Evolutionary conservation across 768 basidiomycete genomes (phyloP).

Genomic region (Favolaschia claudopus): DNA sequence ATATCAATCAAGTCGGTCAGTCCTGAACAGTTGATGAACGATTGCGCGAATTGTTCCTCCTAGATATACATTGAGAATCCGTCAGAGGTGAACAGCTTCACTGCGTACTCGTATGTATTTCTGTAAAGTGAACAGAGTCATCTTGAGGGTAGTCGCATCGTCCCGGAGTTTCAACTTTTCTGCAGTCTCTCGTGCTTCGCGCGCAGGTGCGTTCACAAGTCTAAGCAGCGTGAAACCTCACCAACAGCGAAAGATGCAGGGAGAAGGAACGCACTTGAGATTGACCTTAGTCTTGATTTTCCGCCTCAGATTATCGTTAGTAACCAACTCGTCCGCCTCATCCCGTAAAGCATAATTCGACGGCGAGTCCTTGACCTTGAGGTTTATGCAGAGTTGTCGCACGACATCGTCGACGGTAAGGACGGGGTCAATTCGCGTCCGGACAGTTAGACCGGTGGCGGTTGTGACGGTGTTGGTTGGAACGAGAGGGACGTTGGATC

Average conservation of each 20-base stretch:
- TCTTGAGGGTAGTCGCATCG: conserved; percentile 60
- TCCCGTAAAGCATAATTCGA: conserved; percentile 81
- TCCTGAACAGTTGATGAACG: conserved; percentile 80
- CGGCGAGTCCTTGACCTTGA: conserved; percentile 79
- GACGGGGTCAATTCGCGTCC: conserved; percentile 86
- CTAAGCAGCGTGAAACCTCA: conserved; percentile 43
- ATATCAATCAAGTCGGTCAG: conserved; percentile 74
- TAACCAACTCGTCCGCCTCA: conserved; percentile 83
- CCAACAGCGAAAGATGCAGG: conserved; percentile 9
- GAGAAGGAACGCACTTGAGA: conserved; percentile 64
- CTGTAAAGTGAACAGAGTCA: conserved; percentile 81
- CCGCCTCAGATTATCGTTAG: conserved; percentile 84
- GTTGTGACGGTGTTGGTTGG: conserved; percentile 89
- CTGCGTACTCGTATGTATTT: conserved; percentile 76
- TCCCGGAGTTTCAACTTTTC: conserved; percentile 71
- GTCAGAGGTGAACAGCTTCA: background rate
- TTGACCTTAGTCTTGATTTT: conserved; percentile 82
- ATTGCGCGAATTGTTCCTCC: conserved; percentile 86
- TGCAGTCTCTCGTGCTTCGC: conserved; percentile 81
- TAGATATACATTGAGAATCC: conserved; percentile 34
- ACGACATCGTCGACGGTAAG: conserved; percentile 87
- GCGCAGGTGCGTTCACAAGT: conserved; percentile 79
- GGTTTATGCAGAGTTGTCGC: conserved; percentile 80
- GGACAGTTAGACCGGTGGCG: conserved; percentile 75
- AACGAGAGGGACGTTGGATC: conserved; percentile 55